phyloP scores from a whole-genome alignment of 495 filamentous ascomycete genomes.

The Annulohypoxylon moriforme region DNA sequence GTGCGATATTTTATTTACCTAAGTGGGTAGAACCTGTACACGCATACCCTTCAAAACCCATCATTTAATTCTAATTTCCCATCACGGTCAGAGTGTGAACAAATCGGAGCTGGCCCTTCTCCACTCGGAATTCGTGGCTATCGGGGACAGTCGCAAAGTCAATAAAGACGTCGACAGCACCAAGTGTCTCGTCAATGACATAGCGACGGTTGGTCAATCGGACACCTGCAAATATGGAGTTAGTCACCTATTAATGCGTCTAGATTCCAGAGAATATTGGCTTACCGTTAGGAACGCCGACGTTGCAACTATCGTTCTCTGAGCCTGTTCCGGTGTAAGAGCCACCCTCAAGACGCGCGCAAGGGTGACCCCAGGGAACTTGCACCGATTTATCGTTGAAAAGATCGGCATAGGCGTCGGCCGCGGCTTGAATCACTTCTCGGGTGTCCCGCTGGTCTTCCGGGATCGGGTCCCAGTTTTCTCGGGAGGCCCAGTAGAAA shows the following conservation, averaged over 20 bases:
- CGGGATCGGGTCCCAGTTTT: constrained; percentile 61
- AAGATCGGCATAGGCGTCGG: constrained; percentile 62
- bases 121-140: constrained; percentile 63
- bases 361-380: constrained; percentile 63
- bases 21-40: background rate
- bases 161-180: constrained; percentile 59
- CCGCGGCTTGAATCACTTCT: constrained; percentile 59
- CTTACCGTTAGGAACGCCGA: constrained; percentile 53
- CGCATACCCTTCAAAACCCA: background rate
- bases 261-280: background rate
- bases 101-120: constrained; percentile 60
- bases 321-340: constrained; percentile 55
- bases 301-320: constrained; percentile 51
- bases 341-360: constrained; percentile 61
- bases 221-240: constrained; percentile 44
- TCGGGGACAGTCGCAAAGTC: constrained; percentile 59
- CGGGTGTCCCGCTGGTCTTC: constrained; percentile 54
- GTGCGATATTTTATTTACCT: background rate
- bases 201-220: constrained; percentile 56
- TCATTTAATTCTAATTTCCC: constrained; percentile 36
- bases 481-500: constrained; percentile 54
- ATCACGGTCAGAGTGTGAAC: constrained; percentile 62
- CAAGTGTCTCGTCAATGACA: constrained; percentile 64
- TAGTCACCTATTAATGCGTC: constrained; percentile 17
- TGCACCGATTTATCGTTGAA: constrained; percentile 57